Base-by-base conservation (phyloP, 495 filamentous ascomycete species). In the Neurospora africana region DNA sequence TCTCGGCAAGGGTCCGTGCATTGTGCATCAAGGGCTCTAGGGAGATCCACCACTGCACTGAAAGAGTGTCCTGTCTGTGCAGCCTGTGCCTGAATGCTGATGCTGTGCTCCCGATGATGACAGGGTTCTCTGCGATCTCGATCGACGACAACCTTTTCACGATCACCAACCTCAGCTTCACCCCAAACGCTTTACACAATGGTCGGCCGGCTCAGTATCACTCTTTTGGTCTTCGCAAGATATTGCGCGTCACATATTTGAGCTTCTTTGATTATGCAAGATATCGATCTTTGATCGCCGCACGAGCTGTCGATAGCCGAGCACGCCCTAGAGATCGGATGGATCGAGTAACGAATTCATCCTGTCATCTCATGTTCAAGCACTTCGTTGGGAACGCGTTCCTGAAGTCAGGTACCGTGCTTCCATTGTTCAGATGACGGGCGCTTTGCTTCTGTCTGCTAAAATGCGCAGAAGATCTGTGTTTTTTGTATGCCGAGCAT, bases 121-220 rank as follows among this genome's bases (percentile, higher is more conserved):
- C 23, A 47, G 23, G 35, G 33, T 58, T 36, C n/a, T 41, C 36
- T 47, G 41, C 41, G 41, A 70, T 70, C 41, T 21, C 40, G 17
- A 70, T 35, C 69, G 69, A 53, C 69, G 40, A 58, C 40, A 10
- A 33, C 36, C 21, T n/a, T 36, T 70, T 36, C 30, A 35, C 69
- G 41, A 70, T 58, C 69, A 70, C 19, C 69, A 47, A 70, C 8
- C 39, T 70, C n/a, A 41, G 40, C 39, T 53, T 21, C 69, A 70
- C 36, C 7, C 36, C 33, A 39, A 27, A 68, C 33, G 53, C 44
- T 38, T 38, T 23, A 30, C 27, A 38, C 38, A 67, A 40, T 33
- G 44, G 13, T 17, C 27, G 53, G 13, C 23, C 53, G 53, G 23
- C 27, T 30, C 13, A 65, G 27, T 65, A 65, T 15, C 53, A 9